Evolutionary conservation across 2,329 filamentous ascomycete genomes (phyloP).

Genomic region (Keithomyces neogunnii): DNA sequence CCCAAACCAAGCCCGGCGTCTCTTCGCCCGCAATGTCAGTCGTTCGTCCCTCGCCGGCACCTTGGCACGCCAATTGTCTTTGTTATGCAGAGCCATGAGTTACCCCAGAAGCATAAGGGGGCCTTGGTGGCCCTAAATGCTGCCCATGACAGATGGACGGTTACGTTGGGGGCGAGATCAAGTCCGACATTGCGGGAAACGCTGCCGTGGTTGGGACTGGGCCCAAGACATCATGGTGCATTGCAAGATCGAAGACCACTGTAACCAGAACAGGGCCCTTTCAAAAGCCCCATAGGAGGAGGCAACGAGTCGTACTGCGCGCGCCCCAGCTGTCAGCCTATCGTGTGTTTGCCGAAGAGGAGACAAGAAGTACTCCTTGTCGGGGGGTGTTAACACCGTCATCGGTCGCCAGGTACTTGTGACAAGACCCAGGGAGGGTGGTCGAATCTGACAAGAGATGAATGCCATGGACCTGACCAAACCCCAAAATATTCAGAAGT

Average conservation of each 20-base stretch:
- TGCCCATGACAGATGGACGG: slow-evolving; percentile 13
- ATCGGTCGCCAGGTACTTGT: slow-evolving; percentile 15
- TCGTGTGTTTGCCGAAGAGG: slow-evolving; percentile 25
- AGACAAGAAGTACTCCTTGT: slow-evolving; percentile 2
- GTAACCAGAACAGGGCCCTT: background rate
- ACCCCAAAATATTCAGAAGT: background rate
- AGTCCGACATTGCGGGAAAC: slow-evolving; percentile 10
- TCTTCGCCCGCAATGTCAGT: background rate
- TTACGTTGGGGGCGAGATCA: slow-evolving; percentile 15
- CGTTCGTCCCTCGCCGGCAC: background rate
- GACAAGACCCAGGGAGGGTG: slow-evolving; percentile 13
- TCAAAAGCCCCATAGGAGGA: background rate
- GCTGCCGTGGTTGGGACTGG: slow-evolving; percentile 10
- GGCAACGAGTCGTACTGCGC: background rate
- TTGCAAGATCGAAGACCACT: slow-evolving; percentile 7
- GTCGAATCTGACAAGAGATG: slow-evolving; percentile 7
- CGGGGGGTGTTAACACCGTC: slow-evolving; percentile 3
- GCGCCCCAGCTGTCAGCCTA: slow-evolving; percentile 11
- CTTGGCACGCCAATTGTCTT: background rate
- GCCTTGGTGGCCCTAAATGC: slow-evolving; percentile 15
- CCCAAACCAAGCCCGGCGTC: background rate
- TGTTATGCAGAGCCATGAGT: slow-evolving; percentile 1
- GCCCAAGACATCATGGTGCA: slow-evolving; percentile 9
- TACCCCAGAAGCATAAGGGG: slow-evolving; percentile 11
- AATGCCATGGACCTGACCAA: background rate